Base-by-base conservation (phyloP, 371 early-diverging fungal species). In the Rhizomucor pusillus region DNA sequence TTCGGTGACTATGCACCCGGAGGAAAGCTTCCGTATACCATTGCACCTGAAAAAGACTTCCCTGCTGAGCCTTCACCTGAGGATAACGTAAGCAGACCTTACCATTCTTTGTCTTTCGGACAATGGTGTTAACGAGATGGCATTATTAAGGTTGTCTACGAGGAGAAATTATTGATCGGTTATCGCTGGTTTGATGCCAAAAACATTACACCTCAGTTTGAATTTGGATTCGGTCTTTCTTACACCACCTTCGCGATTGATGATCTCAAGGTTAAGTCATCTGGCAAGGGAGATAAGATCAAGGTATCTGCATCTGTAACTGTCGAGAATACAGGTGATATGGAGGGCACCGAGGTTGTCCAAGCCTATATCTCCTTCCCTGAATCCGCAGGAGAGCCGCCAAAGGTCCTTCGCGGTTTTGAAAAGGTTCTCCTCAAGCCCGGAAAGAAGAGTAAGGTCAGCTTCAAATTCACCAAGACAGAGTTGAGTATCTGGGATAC, bases 1-100 rank as follows among this genome's bases (percentile, higher is more conserved):
- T 85, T 84, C 65, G 88, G 86, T 34, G 70, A 72, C 44, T 66
- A 78, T 35, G 85, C 84, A 50, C 88, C 88, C 14, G 79, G 80
- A 18, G 77, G 80, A 9, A 68, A 80, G 22, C 61, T 87, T 11
- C 88, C 88, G 12, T 84, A 81, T 56, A 82, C 83, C 13, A 79
- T 85, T 61, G 71, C 66, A 36, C 62, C 61, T 24, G 39, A 53
- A 16, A 39, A 45, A 14, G 75, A 84, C 51, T 85, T 81, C 52
- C 54, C 59, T 34, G 65, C 65, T 19, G 56, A 69, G 40, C 67
- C 73, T 20, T 25, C 55, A 18, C 52, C 64, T 44, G 23, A 20
- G 39, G 45, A 37, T 34, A 40, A 34, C 16, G 50, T 50, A 59
- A 48, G 43, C 43, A 3, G 44, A 1, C 10, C 5, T 46, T 46